Conservation (phyloP, 176 grass and related monocot genomes). For the Juncus inflexus region DNA sequence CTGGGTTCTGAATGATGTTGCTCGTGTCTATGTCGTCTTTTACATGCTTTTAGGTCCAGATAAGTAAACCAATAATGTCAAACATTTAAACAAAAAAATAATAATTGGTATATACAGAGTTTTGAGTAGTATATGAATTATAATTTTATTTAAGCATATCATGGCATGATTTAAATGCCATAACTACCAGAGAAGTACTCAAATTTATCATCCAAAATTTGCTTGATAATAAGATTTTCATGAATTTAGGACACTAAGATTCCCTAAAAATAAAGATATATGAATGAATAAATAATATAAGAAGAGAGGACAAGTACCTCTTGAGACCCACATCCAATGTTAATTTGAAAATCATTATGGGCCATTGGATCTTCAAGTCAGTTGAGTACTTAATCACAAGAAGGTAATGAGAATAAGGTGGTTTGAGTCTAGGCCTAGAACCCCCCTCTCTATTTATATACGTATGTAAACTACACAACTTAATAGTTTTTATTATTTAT, state of each 20-base stretch:
- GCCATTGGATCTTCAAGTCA: constrained; percentile 15
- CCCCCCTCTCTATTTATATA: constrained; percentile 39
- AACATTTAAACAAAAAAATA: no score
- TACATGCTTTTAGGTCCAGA: neutral
- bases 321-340: constrained; percentile 6
- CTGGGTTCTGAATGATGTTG: constrained; percentile 86
- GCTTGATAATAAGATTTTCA: no score
- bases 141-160: no score
- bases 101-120: no score
- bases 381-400: neutral
- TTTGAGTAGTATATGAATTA: no score
- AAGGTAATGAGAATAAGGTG: constrained; percentile 1
- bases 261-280: neutral
- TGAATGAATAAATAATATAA: neutral
- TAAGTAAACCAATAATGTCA: constrained; percentile 14
- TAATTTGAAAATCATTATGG: neutral
- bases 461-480: constrained; percentile 8
- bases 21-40: constrained; percentile 37
- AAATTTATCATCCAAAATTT: no score
- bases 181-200: no score
- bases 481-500: constrained; percentile 7
- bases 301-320: constrained; percentile 13
- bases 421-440: constrained; percentile 15
- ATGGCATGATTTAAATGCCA: no score
- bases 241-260: no score